Conservation (phyloP, 139 green algal genomes). For the Eudorina sp. region DNA sequence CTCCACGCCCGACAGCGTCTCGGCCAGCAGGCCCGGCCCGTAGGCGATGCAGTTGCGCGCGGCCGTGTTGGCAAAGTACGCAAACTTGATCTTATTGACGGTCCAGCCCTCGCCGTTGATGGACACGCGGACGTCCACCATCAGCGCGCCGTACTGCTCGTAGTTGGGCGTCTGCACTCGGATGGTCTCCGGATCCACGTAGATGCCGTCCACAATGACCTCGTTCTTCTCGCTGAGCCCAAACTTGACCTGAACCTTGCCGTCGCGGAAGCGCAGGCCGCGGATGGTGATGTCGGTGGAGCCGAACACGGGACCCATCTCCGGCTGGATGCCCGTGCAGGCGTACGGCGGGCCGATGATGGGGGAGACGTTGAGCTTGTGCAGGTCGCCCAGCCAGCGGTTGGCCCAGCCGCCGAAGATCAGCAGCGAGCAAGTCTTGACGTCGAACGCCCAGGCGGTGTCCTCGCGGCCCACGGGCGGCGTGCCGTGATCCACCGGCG, state of each 20-base stretch:
- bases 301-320: conserved; percentile 87
- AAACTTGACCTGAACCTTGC: conserved; percentile 85
- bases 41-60: conserved; percentile 86
- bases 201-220: conserved; percentile 76
- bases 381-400: conserved; percentile 89
- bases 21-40: conserved; percentile 81
- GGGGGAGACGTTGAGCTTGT: conserved; percentile 83
- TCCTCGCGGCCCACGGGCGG: conserved; percentile 76
- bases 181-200: conserved; percentile 77
- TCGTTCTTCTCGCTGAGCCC: conserved; percentile 77
- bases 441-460: conserved; percentile 87
- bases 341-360: conserved; percentile 94
- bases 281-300: conserved; percentile 83
- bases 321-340: conserved; percentile 78
- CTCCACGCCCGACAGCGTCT: conserved; percentile 76
- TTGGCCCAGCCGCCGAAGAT: conserved; percentile 91
- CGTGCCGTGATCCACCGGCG: conserved; percentile 62
- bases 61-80: conserved; percentile 91
- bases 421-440: conserved; percentile 80
- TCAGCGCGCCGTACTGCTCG: conserved; percentile 83
- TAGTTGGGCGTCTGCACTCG: conserved; percentile 85
- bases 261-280: conserved; percentile 85
- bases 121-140: conserved; percentile 74
- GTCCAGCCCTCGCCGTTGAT: conserved; percentile 90
- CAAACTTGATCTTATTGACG: conserved; percentile 88